Percentiles rank a stretch among this genome's conserved stretches.
Conservation (phyloP, 1,139 yeast genomes). For the Petasospora rhodanensis region DNA sequence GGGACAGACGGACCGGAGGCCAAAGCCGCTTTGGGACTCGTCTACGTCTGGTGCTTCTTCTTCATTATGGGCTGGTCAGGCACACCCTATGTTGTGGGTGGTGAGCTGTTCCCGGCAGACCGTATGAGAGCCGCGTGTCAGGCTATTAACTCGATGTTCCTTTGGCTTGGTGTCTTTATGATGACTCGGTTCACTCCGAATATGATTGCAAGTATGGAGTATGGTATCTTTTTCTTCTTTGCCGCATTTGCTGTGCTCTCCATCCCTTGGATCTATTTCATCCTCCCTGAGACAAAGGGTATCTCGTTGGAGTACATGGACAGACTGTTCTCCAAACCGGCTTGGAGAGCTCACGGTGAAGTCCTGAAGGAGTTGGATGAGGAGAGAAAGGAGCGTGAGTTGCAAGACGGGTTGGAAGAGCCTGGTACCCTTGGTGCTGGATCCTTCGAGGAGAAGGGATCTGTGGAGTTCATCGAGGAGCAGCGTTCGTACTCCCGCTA, state of each 20-base stretch:
- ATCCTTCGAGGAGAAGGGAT: constrained; percentile 5
- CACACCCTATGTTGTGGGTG: constrained; percentile 42
- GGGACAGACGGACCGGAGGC: constrained; percentile 39
- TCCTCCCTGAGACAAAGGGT: constrained; percentile 43
- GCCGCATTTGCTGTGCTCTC: constrained; percentile 36
- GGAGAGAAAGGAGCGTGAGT: constrained; percentile 3
- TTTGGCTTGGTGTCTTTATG: constrained; percentile 46
- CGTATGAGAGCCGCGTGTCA: constrained; percentile 41
- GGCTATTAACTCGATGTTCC: constrained; percentile 39
- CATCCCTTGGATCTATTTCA: constrained; percentile 33
- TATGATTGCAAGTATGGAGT: constrained; percentile 37
- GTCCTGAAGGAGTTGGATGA: constrained; percentile 4
- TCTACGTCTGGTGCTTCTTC: constrained; percentile 43
- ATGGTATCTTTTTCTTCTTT: constrained; percentile 41
- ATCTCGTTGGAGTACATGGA: constrained; percentile 42
- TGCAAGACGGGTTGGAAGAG: constrained; percentile 2
- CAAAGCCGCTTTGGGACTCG: constrained; percentile 42
- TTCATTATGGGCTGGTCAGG: constrained; percentile 44
- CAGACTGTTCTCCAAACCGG: constrained; percentile 31
- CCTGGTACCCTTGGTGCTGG: no score
- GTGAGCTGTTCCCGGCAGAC: constrained; percentile 42
- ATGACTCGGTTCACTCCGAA: constrained; percentile 42
- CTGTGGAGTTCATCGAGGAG: constrained; percentile 3
- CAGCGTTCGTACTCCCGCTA: no score
- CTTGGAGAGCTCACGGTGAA: constrained; percentile 19